Percentiles rank a stretch among this genome's conserved stretches.
phyloP scores from a whole-genome alignment of 441 rosid species.

The Hura crepitans region DNA sequence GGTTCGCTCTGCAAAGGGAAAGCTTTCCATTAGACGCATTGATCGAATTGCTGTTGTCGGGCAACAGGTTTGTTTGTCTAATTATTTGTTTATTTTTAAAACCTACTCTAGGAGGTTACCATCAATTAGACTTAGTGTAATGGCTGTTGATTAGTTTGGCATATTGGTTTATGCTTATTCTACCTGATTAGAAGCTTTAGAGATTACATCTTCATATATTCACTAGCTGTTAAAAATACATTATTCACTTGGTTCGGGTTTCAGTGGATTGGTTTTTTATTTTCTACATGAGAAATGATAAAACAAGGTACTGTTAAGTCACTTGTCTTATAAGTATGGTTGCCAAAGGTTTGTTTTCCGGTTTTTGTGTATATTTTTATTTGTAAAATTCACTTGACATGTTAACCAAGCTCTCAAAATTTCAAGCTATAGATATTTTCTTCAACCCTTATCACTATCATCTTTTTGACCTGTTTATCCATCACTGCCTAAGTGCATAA shows the following conservation, averaged over 20 bases:
- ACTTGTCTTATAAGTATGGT: neutral
- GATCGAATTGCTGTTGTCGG: conserved; percentile 90
- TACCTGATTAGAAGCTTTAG: neutral
- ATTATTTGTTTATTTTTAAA: conserved; percentile 24
- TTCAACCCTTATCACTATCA: neutral
- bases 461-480: neutral
- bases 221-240: neutral
- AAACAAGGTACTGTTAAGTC: neutral
- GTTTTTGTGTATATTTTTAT: neutral
- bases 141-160: neutral
- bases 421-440: neutral
- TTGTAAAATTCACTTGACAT: neutral
- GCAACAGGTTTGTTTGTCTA: conserved; percentile 61
- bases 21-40: conserved; percentile 89
- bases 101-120: conserved; percentile 27
- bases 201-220: neutral
- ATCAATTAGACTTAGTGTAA: too few species aligned
- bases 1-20: conserved; percentile 95
- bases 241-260: neutral
- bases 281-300: neutral
- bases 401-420: neutral
- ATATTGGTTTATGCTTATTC: conserved; percentile 1
- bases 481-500: neutral
- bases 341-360: neutral
- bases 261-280: neutral